These are phyloP conservation scores for Kodamaea hsintzibuensis DNA, from an alignment of 805 yeast genomes.

Conservation along the genomic window DNA sequence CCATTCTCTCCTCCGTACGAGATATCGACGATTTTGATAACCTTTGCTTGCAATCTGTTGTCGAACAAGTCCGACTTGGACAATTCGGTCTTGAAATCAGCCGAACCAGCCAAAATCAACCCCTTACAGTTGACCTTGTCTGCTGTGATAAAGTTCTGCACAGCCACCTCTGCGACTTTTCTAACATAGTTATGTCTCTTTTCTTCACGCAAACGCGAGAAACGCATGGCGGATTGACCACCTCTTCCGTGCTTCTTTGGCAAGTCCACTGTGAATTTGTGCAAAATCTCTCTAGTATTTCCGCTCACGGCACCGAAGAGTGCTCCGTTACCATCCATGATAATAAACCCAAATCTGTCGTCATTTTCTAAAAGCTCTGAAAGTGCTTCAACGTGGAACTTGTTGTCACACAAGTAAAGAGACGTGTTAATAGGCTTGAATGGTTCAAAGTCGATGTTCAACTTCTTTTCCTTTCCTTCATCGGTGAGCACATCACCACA, in stretches of 20 bases:
- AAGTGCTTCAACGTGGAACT: constrained; percentile 96
- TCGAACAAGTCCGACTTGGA: constrained; percentile 93
- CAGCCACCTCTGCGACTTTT: constrained; percentile 97
- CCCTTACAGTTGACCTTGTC: constrained; percentile 96
- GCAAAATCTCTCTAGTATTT: constrained; percentile 93
- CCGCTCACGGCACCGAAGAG: constrained; percentile 94
- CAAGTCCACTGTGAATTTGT: constrained; percentile 92
- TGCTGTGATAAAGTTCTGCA: constrained; percentile 91
- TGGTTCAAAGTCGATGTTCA: constrained; percentile 97
- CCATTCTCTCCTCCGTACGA: constrained; percentile 99
- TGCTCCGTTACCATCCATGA: constrained; percentile 99
- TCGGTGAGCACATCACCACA: constrained; percentile 98
- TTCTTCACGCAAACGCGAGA: constrained; percentile 97
- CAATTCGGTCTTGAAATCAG: constrained; percentile 96
- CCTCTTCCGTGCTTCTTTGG: constrained; percentile 99
- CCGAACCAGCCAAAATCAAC: constrained; percentile 95
- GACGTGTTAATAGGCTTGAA: constrained; percentile 99
- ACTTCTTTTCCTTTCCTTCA: constrained; percentile 96
- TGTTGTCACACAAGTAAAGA: constrained; percentile 90
- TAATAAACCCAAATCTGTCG: constrained; percentile 94
- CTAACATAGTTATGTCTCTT: constrained; percentile 98
- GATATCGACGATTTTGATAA: constrained; percentile 91
- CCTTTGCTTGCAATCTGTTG: constrained; percentile 79
- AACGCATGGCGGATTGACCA: constrained; percentile 99
- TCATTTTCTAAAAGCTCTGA: constrained; percentile 93